Percentiles rank a stretch among this genome's conserved stretches.
phyloP scores from a whole-genome alignment of 2,329 filamentous ascomycete genomes.

The Aureobasidium musti region DNA sequence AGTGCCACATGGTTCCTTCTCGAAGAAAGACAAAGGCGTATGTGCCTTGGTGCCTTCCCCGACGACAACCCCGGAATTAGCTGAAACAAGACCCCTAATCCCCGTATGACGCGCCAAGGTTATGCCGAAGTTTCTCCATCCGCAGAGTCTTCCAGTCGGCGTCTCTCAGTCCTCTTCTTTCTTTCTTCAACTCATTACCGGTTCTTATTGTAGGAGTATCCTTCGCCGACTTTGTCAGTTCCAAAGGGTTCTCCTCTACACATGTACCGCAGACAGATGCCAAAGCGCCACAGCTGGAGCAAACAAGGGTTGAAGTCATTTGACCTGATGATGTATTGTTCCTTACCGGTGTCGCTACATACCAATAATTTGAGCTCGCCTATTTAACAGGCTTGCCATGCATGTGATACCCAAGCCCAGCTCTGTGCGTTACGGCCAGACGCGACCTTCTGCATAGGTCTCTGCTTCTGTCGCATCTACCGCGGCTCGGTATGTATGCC shows the following conservation, averaged over 20 bases:
- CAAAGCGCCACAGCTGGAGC: conserved; percentile 27
- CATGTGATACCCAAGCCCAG: neutral
- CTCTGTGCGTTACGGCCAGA: neutral
- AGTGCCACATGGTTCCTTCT: conserved; percentile 17
- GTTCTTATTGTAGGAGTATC: conserved; percentile 29
- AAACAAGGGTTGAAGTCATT: conserved; percentile 27
- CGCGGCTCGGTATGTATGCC: no score
- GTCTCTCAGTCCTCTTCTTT: conserved; percentile 18
- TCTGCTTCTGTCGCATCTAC: no score
- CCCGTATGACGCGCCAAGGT: conserved; percentile 13
- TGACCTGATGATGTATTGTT: conserved; percentile 27
- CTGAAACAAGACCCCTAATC: conserved; percentile 7
- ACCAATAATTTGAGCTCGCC: neutral
- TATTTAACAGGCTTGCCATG: neutral
- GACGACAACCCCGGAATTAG: conserved; percentile 5
- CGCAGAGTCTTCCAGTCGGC: conserved; percentile 1
- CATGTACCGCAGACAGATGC: conserved; percentile 27
- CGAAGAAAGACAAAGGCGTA: conserved; percentile 9
- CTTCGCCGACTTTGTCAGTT: conserved; percentile 11
- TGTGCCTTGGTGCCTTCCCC: neutral
- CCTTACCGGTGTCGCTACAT: conserved; percentile 28
- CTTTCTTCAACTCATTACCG: conserved; percentile 28
- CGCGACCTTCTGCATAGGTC: no score
- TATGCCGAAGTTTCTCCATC: conserved; percentile 11
- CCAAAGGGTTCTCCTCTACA: conserved; percentile 25